Evolutionary conservation across 306 rosid species (phyloP).

Genomic region (Acmispon strigosus): DNA sequence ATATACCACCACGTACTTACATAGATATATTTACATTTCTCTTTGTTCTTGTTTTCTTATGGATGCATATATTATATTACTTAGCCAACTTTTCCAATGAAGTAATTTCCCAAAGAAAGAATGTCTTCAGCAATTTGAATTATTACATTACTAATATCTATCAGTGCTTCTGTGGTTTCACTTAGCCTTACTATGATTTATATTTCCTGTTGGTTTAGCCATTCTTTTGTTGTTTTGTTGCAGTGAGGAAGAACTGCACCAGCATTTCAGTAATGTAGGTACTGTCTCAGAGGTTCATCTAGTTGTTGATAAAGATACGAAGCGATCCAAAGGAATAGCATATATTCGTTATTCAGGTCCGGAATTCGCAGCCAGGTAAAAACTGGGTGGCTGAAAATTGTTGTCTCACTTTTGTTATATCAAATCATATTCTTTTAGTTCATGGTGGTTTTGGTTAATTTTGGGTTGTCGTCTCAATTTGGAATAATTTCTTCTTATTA

Average conservation of each 20-base stretch:
- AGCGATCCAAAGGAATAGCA: slow-evolving; percentile 71
- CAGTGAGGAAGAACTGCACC: slow-evolving; percentile 89
- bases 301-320: slow-evolving; percentile 75
- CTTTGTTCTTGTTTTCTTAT: neutral
- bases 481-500: neutral
- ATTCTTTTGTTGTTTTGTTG: slow-evolving; percentile 11
- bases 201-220: neutral
- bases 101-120: neutral
- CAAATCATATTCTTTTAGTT: neutral
- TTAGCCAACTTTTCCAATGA: neutral
- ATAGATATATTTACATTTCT: neutral
- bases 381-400: neutral
- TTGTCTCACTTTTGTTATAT: slow-evolving; percentile 5
- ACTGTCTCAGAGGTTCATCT: slow-evolving; percentile 67
- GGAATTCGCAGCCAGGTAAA: slow-evolving; percentile 61
- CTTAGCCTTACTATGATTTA: neutral
- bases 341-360: slow-evolving; percentile 50
- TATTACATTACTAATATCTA: neutral
- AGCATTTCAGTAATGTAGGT: slow-evolving; percentile 59
- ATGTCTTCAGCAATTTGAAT: slow-evolving; percentile 2
- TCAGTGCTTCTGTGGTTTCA: neutral
- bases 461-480: neutral
- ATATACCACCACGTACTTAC: slow-evolving; percentile 53
- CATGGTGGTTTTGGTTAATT: neutral
- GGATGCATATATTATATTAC: neutral